Base-by-base conservation (phyloP, 2,329 filamentous ascomycete genomes). In the Pestalotiopsis sp. region DNA sequence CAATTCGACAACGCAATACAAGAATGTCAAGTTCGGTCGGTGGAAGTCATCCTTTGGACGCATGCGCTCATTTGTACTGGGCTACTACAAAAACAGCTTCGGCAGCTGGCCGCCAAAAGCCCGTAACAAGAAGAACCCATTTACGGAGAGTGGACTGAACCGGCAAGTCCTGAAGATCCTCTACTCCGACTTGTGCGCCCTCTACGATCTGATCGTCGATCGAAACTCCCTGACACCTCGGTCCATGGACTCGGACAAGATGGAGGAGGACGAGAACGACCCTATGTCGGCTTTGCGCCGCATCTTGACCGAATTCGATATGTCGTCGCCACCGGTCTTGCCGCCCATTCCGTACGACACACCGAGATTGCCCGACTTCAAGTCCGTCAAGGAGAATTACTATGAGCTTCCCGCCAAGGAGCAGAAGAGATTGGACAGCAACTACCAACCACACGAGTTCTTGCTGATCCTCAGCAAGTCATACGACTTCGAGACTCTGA, bases 261-360 rank as follows among this genome's bases (percentile, higher is more conserved):
- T 87, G 4, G 82, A 84, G 20, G 84, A 89, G 25, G 86, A 85
- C 1, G 84, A 86, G 1, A 87, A 87, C 23, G 86, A 88, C 12
- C 59, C 59, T 7, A 84, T 89, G 31, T 87, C 90, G 52, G 93
- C 93, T 2, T 83, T 98, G 60, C 90, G 95, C 66, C 91, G 90
- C 71, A 88, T 98, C 13, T 85, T 98, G 71, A 91, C 88, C 73
- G 95, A 98, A 80, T 98, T 94, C 76, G 96, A 99, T 77, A 90
- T 92, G 69, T 95, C 93, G 9, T 93, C 91, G 14, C 94, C 95
- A 1, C 96, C 96, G 0, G 94, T 98, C 0, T 88, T 95, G 69
- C 96, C 96, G 0, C 94, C 95, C 0, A 90, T 98, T 67, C 95
- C 96, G 0, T 98, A 95, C 76, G 95, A 98, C 77, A 85, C 93